These are phyloP conservation scores for Polyporus tsugae DNA, from an alignment of 1,284 basidiomycete species.

Conservation along the genomic window DNA sequence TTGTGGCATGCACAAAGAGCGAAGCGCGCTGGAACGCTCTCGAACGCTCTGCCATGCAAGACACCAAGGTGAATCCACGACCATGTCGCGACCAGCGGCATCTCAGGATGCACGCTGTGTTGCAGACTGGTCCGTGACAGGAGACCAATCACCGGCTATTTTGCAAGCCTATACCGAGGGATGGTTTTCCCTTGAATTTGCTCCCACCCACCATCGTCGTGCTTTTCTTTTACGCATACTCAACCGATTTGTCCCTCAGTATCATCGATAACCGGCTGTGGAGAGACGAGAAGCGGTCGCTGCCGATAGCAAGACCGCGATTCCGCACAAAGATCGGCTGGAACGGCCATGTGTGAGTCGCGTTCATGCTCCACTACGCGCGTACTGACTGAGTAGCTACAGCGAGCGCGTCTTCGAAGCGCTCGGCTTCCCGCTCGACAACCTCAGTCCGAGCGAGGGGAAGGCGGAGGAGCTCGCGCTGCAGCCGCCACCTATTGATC, in stretches of 20 bases:
- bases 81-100: too few species aligned
- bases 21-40: too few species aligned
- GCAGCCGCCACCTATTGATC: slow-evolving; percentile 63
- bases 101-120: too few species aligned
- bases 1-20: too few species aligned
- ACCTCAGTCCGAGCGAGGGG: slow-evolving; percentile 12
- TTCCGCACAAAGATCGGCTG: slow-evolving; percentile 76
- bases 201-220: too few species aligned
- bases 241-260: slow-evolving; percentile 40
- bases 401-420: slow-evolving; percentile 64
- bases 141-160: too few species aligned
- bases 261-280: slow-evolving; percentile 78
- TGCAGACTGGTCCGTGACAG: too few species aligned
- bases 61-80: too few species aligned
- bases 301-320: slow-evolving; percentile 59
- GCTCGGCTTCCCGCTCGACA: slow-evolving; percentile 60
- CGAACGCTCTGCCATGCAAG: too few species aligned
- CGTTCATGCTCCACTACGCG: neutral
- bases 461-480: slow-evolving; percentile 49
- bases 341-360: slow-evolving; percentile 63
- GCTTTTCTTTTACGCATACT: too few species aligned
- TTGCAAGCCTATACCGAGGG: too few species aligned
- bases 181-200: too few species aligned
- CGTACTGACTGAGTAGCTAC: slow-evolving; percentile 19
- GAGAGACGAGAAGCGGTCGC: slow-evolving; percentile 67